phyloP scores from a whole-genome alignment of 345 rosid species.

The Brassica rapa region DNA sequence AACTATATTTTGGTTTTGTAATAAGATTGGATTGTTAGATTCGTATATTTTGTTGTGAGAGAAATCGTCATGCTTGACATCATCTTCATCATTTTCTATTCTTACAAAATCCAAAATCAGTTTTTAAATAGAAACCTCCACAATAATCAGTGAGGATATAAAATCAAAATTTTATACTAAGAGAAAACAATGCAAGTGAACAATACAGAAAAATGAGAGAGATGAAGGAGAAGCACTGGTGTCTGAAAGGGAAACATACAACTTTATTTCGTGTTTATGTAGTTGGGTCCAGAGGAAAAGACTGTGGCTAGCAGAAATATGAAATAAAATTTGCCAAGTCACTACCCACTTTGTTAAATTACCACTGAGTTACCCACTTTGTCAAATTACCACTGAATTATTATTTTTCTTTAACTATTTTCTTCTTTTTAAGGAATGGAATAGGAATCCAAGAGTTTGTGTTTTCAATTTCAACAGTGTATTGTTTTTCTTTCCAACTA shows the following conservation, averaged over 20 bases:
- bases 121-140: not conserved
- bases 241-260: conserved; percentile 41
- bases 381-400: not conserved
- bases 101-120: not conserved
- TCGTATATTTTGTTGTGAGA: conserved; percentile 44
- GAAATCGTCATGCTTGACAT: conserved; percentile 51
- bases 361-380: not conserved
- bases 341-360: conserved; percentile 7
- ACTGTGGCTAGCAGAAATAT: not conserved
- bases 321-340: not conserved
- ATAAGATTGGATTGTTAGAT: conserved; percentile 53
- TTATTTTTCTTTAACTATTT: not conserved
- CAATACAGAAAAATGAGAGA: not conserved
- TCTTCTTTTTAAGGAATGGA: not conserved
- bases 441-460: not conserved
- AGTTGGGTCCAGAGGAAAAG: conserved; percentile 12
- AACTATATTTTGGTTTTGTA: conserved; percentile 40
- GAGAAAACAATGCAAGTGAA: not conserved
- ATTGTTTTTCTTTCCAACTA: not conserved
- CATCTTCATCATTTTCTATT: conserved; percentile 29
- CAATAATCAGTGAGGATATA: not conserved
- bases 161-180: not conserved
- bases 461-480: not conserved
- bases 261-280: conserved; percentile 17
- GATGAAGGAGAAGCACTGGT: conserved; percentile 16